Percentiles rank a stretch among this genome's conserved stretches.
These are phyloP conservation scores for Coprinellus aureogranulatus DNA, from an alignment of 768 basidiomycete species.

Conservation along the genomic window DNA sequence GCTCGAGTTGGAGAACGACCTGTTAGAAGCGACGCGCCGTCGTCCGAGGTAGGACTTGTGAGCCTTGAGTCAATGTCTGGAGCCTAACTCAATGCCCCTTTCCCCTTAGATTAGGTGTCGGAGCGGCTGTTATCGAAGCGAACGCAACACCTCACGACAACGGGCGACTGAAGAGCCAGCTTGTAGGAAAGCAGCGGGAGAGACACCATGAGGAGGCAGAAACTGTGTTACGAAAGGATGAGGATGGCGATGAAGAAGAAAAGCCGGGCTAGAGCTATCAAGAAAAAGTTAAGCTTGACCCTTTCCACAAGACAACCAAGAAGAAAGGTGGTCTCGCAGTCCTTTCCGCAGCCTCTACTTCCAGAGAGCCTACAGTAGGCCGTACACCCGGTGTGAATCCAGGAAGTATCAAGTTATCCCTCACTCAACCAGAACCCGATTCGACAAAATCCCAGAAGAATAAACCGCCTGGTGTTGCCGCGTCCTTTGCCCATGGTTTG, in stretches of 20 bases:
- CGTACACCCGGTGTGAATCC: no score
- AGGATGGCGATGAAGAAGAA: conserved; percentile 46
- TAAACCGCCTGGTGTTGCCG: no score
- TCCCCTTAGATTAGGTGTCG: conserved; percentile 65
- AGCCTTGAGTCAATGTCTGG: conserved; percentile 1
- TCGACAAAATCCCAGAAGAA: no score
- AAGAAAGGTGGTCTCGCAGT: conserved; percentile 27
- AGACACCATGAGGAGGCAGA: conserved; percentile 38
- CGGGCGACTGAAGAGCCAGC: conserved; percentile 60
- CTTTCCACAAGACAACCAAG: conserved; percentile 51
- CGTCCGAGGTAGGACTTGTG: conserved; percentile 60
- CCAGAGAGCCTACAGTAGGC: no score
- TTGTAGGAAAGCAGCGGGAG: conserved; percentile 51
- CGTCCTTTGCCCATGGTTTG: no score
- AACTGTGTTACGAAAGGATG: conserved; percentile 16
- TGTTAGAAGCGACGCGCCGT: conserved; percentile 64
- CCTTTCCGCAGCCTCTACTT: no score
- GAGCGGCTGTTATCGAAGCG: conserved; percentile 56
- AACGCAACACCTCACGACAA: conserved; percentile 48
- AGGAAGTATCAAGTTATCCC: no score
- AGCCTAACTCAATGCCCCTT: not conserved
- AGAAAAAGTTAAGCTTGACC: conserved; percentile 61
- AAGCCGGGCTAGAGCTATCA: conserved; percentile 54
- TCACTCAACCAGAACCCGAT: no score
- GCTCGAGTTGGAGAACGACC: conserved; percentile 46